A percentile compares a stretch with the other conserved stretches of the same genome.
These are phyloP conservation scores for Saccharum officinarum DNA, from an alignment of 176 grass and related monocot genomes.

Conservation along the genomic window DNA sequence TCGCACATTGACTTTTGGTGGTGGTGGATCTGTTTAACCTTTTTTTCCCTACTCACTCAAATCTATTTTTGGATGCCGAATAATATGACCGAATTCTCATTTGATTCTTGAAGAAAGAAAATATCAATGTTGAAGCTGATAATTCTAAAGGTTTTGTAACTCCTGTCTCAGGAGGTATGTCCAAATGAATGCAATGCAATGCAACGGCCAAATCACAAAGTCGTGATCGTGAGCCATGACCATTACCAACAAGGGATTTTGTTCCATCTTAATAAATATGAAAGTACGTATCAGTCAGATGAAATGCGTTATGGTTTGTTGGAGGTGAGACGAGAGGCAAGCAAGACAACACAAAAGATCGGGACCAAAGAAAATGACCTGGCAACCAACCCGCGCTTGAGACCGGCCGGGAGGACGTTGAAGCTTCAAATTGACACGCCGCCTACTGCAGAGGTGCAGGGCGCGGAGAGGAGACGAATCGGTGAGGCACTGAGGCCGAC, in stretches of 20 bases:
- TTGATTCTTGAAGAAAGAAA: too few relatives aligned
- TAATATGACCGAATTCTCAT: too few relatives aligned
- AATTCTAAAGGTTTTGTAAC: background rate
- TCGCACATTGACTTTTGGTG: too few relatives aligned
- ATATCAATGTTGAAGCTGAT: too few relatives aligned
- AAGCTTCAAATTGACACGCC: conserved; percentile 33
- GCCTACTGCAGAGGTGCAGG: conserved; percentile 23
- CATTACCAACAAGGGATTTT: background rate
- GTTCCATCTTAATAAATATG: background rate
- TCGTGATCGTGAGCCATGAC: background rate
- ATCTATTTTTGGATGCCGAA: too few relatives aligned
- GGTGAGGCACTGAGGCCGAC: conserved; percentile 6
- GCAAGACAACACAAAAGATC: background rate
- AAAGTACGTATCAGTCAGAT: background rate
- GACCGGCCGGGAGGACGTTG: conserved; percentile 2
- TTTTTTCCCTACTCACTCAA: too few relatives aligned
- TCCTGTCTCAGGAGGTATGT: background rate
- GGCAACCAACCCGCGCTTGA: conserved; percentile 4
- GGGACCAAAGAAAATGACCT: conserved; percentile 48
- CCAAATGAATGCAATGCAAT: background rate
- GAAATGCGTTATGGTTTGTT: background rate
- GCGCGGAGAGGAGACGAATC: background rate
- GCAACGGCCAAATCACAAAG: background rate
- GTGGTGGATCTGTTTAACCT: too few relatives aligned
- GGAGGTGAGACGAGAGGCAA: background rate